Evolutionary conservation across 768 basidiomycete species (phyloP).

Genomic region (Agrocybe pediades): DNA sequence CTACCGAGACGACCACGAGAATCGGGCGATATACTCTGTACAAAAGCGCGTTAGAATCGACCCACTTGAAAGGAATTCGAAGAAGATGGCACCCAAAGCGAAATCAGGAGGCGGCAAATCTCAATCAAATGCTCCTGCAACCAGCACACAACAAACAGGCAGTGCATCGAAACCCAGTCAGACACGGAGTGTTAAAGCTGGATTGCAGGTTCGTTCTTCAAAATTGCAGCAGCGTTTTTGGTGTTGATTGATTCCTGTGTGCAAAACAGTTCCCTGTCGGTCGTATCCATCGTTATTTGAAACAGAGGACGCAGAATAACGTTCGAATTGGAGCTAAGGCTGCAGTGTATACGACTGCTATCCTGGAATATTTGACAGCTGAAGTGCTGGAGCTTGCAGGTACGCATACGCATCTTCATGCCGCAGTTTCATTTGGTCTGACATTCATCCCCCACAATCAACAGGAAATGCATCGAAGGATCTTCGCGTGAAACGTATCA

Average conservation of each 20-base stretch:
- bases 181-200: slow-evolving; percentile 82
- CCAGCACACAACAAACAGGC: slow-evolving; percentile 26
- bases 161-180: slow-evolving; percentile 45
- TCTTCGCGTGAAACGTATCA: slow-evolving; percentile 95
- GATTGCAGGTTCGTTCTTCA: slow-evolving; percentile 66
- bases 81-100: slow-evolving; percentile 46
- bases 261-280: slow-evolving; percentile 84
- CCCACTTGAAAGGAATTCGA: slow-evolving; percentile 2
- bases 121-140: slow-evolving; percentile 46
- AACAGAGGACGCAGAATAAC: slow-evolving; percentile 90
- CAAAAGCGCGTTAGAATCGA: too few relatives aligned
- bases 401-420: too few relatives aligned
- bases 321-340: slow-evolving; percentile 97
- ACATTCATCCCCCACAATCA: too few relatives aligned
- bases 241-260: neutral
- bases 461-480: slow-evolving; percentile 96
- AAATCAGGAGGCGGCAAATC: slow-evolving; percentile 63
- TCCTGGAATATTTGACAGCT: slow-evolving; percentile 94
- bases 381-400: slow-evolving; percentile 96
- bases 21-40: too few relatives aligned
- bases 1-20: too few relatives aligned
- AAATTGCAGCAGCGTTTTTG: neutral
- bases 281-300: slow-evolving; percentile 95
- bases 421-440: too few relatives aligned
- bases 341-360: slow-evolving; percentile 94